Evolutionary conservation across 805 yeast genomes (phyloP).

Genomic region (Brettanomyces sp.): DNA sequence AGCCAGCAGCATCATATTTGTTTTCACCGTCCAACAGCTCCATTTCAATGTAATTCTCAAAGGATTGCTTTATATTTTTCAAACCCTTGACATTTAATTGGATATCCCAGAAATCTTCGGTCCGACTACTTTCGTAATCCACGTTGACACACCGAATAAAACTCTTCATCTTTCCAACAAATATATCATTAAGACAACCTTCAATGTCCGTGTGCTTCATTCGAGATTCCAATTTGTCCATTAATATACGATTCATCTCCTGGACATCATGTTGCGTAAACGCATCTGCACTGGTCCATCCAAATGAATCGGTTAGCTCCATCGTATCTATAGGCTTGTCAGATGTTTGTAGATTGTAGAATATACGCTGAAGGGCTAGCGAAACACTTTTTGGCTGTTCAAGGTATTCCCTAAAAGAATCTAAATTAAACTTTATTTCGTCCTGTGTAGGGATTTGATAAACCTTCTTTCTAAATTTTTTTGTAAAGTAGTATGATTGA

Average conservation of each 20-base stretch:
- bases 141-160: slow-evolving; percentile 89
- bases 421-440: slow-evolving; percentile 30
- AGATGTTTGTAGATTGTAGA: slow-evolving; percentile 70
- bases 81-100: slow-evolving; percentile 88
- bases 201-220: slow-evolving; percentile 86
- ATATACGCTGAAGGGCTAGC: slow-evolving; percentile 77
- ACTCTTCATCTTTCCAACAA: slow-evolving; percentile 96
- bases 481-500: slow-evolving; percentile 85
- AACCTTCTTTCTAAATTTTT: slow-evolving; percentile 72
- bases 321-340: slow-evolving; percentile 71
- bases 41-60: slow-evolving; percentile 76
- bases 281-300: slow-evolving; percentile 95
- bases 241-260: slow-evolving; percentile 86
- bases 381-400: slow-evolving; percentile 51
- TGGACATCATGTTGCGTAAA: slow-evolving; percentile 98
- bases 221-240: slow-evolving; percentile 85
- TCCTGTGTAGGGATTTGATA: slow-evolving; percentile 79
- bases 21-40: slow-evolving; percentile 92
- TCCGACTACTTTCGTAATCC: slow-evolving; percentile 83
- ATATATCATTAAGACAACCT: slow-evolving; percentile 65
- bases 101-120: slow-evolving; percentile 97
- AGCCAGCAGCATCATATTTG: slow-evolving; percentile 85
- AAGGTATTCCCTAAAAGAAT: slow-evolving; percentile 17
- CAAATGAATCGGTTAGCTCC: slow-evolving; percentile 85
- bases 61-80: slow-evolving; percentile 62